A percentile compares a stretch with the other conserved stretches of the same genome.
phyloP scores from a whole-genome alignment of 1,284 basidiomycete species.

The Leccinum fuscescens region DNA sequence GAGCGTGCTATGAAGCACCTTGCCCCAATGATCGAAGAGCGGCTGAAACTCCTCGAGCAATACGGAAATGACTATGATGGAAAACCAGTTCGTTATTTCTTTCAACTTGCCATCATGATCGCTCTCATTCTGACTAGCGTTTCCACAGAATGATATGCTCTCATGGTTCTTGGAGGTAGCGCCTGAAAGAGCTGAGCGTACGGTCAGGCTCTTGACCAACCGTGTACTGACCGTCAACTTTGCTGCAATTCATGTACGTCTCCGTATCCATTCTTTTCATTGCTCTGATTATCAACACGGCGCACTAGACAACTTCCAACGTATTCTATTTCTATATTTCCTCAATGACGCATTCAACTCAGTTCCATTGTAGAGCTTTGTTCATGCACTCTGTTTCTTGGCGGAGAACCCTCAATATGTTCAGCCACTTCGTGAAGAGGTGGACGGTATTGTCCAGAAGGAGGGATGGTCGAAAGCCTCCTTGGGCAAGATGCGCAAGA shows the following conservation, averaged over 20 bases:
- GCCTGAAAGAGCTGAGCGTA: slow-evolving; percentile 23
- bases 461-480: slow-evolving; percentile 45
- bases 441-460: slow-evolving; percentile 40
- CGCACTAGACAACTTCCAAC: slow-evolving; percentile 10
- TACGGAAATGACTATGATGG: slow-evolving; percentile 38
- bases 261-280: background rate
- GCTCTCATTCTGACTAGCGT: background rate
- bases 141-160: slow-evolving; percentile 23
- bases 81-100: slow-evolving; percentile 33
- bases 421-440: slow-evolving; percentile 41
- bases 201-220: slow-evolving; percentile 29
- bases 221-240: slow-evolving; percentile 39
- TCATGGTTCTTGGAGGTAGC: slow-evolving; percentile 44
- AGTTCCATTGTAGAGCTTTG: slow-evolving; percentile 24
- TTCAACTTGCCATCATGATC: background rate
- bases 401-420: slow-evolving; percentile 39
- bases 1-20: slow-evolving; percentile 17
- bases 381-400: slow-evolving; percentile 37
- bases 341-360: background rate
- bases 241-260: slow-evolving; percentile 36
- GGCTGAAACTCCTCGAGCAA: slow-evolving; percentile 30
- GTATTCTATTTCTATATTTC: slow-evolving; percentile 1
- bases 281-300: background rate
- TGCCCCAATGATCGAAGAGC: slow-evolving; percentile 36
- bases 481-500: slow-evolving; percentile 39